These are phyloP conservation scores for Melaleuca alternifolia DNA, from an alignment of 345 rosid genomes.

Conservation along the genomic window DNA sequence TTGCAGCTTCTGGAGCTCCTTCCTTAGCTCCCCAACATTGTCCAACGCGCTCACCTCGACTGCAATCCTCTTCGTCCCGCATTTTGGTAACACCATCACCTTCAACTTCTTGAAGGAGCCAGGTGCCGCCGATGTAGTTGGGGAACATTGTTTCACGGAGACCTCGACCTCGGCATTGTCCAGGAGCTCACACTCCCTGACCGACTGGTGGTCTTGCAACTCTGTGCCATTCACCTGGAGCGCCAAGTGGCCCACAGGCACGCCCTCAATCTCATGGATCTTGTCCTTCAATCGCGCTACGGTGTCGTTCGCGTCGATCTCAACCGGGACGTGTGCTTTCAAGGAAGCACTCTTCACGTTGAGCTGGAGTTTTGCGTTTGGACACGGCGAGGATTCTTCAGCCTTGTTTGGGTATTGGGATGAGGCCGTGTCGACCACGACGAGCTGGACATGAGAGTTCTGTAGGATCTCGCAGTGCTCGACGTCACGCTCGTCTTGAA, in stretches of 20 bases:
- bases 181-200: slow-evolving; percentile 16
- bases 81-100: slow-evolving; percentile 45
- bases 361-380: slow-evolving; percentile 17
- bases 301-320: slow-evolving; percentile 25
- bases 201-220: slow-evolving; percentile 19
- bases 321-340: slow-evolving; percentile 8
- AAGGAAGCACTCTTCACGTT: slow-evolving; percentile 23
- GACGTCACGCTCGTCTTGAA: slow-evolving; percentile 49
- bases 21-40: slow-evolving; percentile 58
- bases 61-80: slow-evolving; percentile 53
- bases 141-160: neutral
- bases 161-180: slow-evolving; percentile 29
- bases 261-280: slow-evolving; percentile 25
- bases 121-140: neutral
- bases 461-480: slow-evolving; percentile 49
- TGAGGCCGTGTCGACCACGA: slow-evolving; percentile 12
- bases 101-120: slow-evolving; percentile 33
- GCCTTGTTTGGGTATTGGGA: slow-evolving; percentile 5
- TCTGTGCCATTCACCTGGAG: slow-evolving; percentile 20
- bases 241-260: slow-evolving; percentile 10
- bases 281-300: slow-evolving; percentile 32
- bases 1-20: slow-evolving; percentile 52
- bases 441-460: slow-evolving; percentile 50
- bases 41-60: slow-evolving; percentile 57
- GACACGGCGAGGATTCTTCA: slow-evolving; percentile 16